These are phyloP conservation scores for Tetrahymena borealis DNA, from an alignment of 73 alveolate species.

Conservation along the genomic window DNA sequence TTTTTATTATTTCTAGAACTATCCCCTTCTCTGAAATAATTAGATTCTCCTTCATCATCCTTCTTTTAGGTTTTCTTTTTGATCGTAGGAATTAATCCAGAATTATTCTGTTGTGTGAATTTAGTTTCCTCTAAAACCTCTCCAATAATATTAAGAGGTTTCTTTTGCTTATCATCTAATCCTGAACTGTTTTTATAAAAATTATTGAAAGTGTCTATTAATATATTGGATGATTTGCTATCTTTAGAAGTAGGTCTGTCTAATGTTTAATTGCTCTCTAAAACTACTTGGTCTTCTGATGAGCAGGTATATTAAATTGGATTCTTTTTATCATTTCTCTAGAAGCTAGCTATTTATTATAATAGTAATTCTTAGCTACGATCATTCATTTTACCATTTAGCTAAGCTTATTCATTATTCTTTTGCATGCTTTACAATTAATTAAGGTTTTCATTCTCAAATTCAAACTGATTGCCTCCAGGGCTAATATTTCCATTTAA, in stretches of 20 bases:
- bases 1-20: not conserved
- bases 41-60: not conserved
- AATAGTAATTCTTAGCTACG: not conserved
- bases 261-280: not conserved
- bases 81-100: not conserved
- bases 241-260: not conserved
- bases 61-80: not conserved
- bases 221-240: not conserved
- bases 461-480: no score
- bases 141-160: not conserved
- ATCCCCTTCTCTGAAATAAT: not conserved
- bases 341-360: not conserved
- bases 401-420: not conserved
- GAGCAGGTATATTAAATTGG: not conserved
- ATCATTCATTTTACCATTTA: not conserved
- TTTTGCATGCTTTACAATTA: no score
- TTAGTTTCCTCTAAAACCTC: not conserved
- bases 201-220: not conserved
- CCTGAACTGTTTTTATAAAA: not conserved
- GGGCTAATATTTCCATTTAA: not conserved
- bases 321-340: not conserved
- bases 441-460: no score
- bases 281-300: not conserved
- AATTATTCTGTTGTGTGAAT: not conserved
- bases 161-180: not conserved